Evolutionary conservation across 169 alveolate genomes (phyloP), one percentile per base, ranked within the genome.

Genomic region (Plasmodium coatneyi): DNA sequence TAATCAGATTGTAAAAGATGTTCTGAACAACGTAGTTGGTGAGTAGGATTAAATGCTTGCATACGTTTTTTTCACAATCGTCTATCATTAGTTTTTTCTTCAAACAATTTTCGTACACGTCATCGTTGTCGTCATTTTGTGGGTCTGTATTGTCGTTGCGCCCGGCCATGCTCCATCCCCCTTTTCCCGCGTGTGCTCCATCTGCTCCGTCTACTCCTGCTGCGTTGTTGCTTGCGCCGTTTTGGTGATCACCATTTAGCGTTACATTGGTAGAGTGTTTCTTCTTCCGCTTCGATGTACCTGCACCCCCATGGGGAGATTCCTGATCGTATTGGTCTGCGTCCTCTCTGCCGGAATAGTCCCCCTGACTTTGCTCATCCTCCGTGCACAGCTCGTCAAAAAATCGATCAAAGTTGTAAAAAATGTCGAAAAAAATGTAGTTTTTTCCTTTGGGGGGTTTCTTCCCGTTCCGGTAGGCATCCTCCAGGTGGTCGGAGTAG

Each of bases 11-110:
- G 66, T 91, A 91, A 71, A 91, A 91, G 7, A 91, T n/a, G 39
- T 91, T 82, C 34, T 91, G 95, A 1, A 91, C 92, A 1, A 91
- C 60, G 82, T 91, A 81, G 30, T 91, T 91, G 22, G 95, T 91
- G 41, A 91, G 41, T 36, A 91, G 28, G 19, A 91, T 91, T 46
- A 91, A 34, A 71, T 91, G 95, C 52, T 91, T 91, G 46, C 95
- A 91, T 2, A 91, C 39, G 83, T 91, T 91, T 60, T 91, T 91
- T 14, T 91, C 95, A 1, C 34, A 43, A 14, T 91, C 92, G 25
- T 28, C 22, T 5, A 91, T 81, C 92, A 91, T 80, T 49, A 91
- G 56, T 81, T 91, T 80, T 71, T 91, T 91, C 71, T 81, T 91
- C 39, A 91, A 39, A 43, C 92, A 91, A 28, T 71, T 82, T 71